These are phyloP conservation scores for Leccinum boreale DNA, from an alignment of 768 basidiomycete species.

Conservation along the genomic window DNA sequence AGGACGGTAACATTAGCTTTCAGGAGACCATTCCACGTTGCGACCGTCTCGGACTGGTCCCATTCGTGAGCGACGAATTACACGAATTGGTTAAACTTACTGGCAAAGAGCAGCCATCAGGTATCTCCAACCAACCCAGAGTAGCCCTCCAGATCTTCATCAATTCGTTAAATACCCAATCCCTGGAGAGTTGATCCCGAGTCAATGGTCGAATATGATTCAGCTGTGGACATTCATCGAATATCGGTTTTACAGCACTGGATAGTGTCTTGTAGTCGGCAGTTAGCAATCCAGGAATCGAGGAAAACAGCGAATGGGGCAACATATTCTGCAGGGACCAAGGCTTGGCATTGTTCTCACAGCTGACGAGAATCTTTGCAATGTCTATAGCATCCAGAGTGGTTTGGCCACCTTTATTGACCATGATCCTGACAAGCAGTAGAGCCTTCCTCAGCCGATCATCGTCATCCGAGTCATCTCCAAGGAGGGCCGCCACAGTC, in stretches of 20 bases:
- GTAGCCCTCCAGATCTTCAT: slow-evolving; percentile 53
- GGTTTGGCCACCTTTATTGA: slow-evolving; percentile 47
- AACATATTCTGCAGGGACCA: slow-evolving; percentile 52
- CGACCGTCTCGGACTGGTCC: slow-evolving; percentile 43
- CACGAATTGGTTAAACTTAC: slow-evolving; percentile 36
- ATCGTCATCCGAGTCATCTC: slow-evolving; percentile 38
- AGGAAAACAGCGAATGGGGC: slow-evolving; percentile 52
- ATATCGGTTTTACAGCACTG: slow-evolving; percentile 46
- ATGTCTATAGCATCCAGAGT: slow-evolving; percentile 56
- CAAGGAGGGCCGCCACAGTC: slow-evolving; percentile 53
- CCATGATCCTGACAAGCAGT: slow-evolving; percentile 53
- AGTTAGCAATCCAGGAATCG: slow-evolving; percentile 52
- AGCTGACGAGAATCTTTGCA: slow-evolving; percentile 39
- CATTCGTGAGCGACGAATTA: slow-evolving; percentile 2
- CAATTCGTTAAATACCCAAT: slow-evolving; percentile 51
- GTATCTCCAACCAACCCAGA: slow-evolving; percentile 42
- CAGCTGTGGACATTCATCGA: slow-evolving; percentile 51
- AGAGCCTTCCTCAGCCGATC: slow-evolving; percentile 44
- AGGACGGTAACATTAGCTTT: slow-evolving; percentile 44
- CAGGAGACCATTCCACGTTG: slow-evolving; percentile 58
- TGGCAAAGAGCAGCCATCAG: slow-evolving; percentile 43
- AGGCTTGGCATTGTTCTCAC: slow-evolving; percentile 29
- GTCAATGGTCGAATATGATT: slow-evolving; percentile 57
- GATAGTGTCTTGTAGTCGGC: slow-evolving; percentile 49
- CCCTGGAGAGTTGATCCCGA: slow-evolving; percentile 50